Evolutionary conservation across 495 filamentous ascomycete species (phyloP).

Genomic region (Polyplosphaeria fusca): DNA sequence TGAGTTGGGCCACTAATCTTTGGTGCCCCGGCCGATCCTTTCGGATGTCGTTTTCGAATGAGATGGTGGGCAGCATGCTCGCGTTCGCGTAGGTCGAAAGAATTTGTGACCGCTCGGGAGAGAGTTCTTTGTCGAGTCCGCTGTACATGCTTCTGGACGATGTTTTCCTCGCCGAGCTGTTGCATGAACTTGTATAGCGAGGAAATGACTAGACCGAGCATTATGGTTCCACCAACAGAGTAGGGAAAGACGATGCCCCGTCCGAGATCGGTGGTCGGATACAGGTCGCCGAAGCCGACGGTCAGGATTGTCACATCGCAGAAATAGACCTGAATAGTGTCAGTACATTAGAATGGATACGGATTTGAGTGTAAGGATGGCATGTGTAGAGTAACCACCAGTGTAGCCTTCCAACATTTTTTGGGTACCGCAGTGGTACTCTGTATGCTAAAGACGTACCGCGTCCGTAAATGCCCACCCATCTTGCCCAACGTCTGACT

Average conservation of each 20-base stretch:
- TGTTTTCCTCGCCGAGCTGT: slow-evolving; percentile 63
- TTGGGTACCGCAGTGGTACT: no score
- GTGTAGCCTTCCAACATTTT: no score
- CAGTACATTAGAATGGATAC: no score
- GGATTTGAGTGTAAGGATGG: no score
- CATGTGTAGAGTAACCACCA: no score
- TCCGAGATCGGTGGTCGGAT: slow-evolving; percentile 43
- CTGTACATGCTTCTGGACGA: slow-evolving; percentile 63
- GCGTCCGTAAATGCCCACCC: slow-evolving; percentile 51
- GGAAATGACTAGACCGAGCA: slow-evolving; percentile 46
- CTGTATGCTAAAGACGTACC: slow-evolving; percentile 11
- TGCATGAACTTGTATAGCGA: slow-evolving; percentile 52
- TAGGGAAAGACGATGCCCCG: slow-evolving; percentile 46
- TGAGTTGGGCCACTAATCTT: slow-evolving; percentile 14
- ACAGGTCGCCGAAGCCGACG: slow-evolving; percentile 63
- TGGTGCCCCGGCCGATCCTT: not conserved
- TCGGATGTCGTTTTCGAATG: slow-evolving; percentile 8
- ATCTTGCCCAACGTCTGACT: slow-evolving; percentile 25
- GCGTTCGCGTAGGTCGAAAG: slow-evolving; percentile 34
- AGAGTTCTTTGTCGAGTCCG: slow-evolving; percentile 57
- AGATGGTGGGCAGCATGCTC: slow-evolving; percentile 21
- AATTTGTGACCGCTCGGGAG: slow-evolving; percentile 51
- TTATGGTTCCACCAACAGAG: slow-evolving; percentile 48
- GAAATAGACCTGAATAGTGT: slow-evolving; percentile 61
- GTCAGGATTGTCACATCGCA: slow-evolving; percentile 64